Evolutionary conservation across 305 asterid genomes (phyloP).

Genomic region (Fraxinus sp.): DNA sequence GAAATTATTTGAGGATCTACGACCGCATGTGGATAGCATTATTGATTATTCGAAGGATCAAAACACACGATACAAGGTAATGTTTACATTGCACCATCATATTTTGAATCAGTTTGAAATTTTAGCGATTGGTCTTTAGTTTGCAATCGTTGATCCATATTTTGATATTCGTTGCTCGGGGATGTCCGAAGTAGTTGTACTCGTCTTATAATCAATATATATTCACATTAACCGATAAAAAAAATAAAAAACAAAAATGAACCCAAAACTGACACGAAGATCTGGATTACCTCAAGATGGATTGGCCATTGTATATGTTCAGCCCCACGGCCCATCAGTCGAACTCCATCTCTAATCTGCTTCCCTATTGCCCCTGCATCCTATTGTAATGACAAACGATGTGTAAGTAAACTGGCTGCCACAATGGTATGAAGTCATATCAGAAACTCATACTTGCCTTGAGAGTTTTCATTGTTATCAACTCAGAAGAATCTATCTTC

Average conservation of each 20-base stretch:
- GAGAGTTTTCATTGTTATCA: conserved; percentile 94
- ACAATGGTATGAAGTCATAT: background rate
- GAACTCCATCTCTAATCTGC: conserved; percentile 85
- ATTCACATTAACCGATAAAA: background rate
- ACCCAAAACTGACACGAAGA: background rate
- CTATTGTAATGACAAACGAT: conserved; percentile 33
- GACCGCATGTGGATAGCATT: background rate
- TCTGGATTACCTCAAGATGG: conserved; percentile 74
- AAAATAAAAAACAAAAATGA: background rate
- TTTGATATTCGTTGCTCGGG: background rate
- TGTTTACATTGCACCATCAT: background rate
- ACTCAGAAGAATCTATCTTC: conserved; percentile 91
- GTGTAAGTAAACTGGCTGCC: too few species aligned
- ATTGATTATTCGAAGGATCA: background rate
- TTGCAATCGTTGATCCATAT: background rate
- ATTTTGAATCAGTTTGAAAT: background rate
- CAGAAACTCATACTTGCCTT: conserved; percentile 44
- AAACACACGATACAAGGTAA: background rate
- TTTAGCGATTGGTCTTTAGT: background rate
- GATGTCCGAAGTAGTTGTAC: background rate
- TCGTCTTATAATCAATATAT: background rate
- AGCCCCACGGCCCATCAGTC: conserved; percentile 91
- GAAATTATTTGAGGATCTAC: background rate
- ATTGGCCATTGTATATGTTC: conserved; percentile 83
- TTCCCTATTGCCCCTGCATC: conserved; percentile 89